phyloP scores from a whole-genome alignment of 2,329 filamentous ascomycete species.

The Aschersonia sp. region DNA sequence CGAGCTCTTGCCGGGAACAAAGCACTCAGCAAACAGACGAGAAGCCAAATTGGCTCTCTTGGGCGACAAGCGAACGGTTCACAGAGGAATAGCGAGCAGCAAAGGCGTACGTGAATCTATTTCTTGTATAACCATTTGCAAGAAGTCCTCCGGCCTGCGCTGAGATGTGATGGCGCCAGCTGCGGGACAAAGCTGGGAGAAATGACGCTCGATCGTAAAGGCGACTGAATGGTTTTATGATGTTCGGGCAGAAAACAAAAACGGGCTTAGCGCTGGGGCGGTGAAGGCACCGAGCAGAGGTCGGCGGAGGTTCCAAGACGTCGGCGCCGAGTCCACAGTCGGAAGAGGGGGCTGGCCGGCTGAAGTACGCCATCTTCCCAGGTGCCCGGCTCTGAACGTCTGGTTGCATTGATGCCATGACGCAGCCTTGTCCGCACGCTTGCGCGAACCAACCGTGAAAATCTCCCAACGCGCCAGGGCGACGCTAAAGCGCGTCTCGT shows the following conservation, averaged over 20 bases:
- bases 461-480: conserved; percentile 14
- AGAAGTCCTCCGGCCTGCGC: neutral
- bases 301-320: no score
- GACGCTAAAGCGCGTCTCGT: conserved; percentile 13
- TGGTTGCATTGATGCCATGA: no score
- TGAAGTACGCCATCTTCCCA: no score
- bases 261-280: conserved; percentile 2
- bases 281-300: conserved; percentile 5
- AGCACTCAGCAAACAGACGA: neutral
- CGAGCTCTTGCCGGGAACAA: neutral
- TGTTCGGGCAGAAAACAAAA: conserved; percentile 8
- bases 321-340: no score
- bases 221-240: neutral
- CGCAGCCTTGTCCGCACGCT: no score
- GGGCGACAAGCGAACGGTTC: neutral
- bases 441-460: neutral
- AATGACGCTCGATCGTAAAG: neutral
- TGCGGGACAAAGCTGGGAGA: neutral
- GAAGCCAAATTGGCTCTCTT: conserved; percentile 1
- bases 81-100: neutral
- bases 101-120: neutral
- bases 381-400: no score
- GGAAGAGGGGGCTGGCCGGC: no score
- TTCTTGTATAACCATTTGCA: neutral
- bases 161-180: neutral